Evolutionary conservation across 2,329 filamentous ascomycete genomes (phyloP), one percentile per base, ranked within the genome.

Genomic region (Ophiostoma australiae): DNA sequence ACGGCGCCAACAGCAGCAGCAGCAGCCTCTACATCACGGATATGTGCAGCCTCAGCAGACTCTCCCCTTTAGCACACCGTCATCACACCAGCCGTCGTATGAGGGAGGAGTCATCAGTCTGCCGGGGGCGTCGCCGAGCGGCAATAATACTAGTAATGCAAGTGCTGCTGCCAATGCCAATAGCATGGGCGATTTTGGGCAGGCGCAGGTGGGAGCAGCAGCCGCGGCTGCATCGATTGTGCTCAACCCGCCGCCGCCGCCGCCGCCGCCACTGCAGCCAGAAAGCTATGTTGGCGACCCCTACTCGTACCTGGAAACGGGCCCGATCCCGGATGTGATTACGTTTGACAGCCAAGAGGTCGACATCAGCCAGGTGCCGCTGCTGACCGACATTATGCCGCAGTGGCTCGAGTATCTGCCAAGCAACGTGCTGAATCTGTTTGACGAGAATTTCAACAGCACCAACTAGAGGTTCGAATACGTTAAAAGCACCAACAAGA

Each of bases 341-440:
- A 89, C 91, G 73, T 91, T 94, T 74, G 88, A 92, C 77, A 90
- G 87, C 72, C 90, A 92, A 73, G 90, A 94, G 74, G 87, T 94
- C 44, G 90, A 94, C 74, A 90, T 94, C 83, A 87, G 86, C 33
- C 81, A 86, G 4, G 80, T 93, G 23, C 89, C 87, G 0, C 73
- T 84, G 55, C 72, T 73, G 5, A 85, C 88, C 20, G 90, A 92
- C 63, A 86, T 92, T 79, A 87, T 91, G 83, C 87, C 89, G 0
- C 80, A 80, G 3, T 94, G 91, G 90, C 81, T 93, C 13, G 91
- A 92, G 75, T 91, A 91, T 72, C 80, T 93, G 7, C 90, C 90
- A 0, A 85, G 85, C 33, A 89, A 91, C 76, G 84, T 91, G 72
- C 76, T 91, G 55, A 84, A 83, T 41, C 84, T 87, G 70, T 88